These are phyloP conservation scores for Linum lewisii DNA, from an alignment of 345 rosid genomes.

Conservation along the genomic window DNA sequence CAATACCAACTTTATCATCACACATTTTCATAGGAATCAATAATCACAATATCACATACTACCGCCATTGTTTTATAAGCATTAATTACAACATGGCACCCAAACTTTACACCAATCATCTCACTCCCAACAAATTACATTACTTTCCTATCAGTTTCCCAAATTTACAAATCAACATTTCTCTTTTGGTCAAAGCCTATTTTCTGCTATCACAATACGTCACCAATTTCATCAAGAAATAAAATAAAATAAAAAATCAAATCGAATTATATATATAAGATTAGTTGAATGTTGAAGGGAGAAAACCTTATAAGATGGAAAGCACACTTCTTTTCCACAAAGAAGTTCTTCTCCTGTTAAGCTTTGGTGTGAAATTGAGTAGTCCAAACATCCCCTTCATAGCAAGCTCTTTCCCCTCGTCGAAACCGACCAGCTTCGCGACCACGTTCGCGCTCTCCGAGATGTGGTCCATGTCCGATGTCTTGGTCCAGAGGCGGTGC, in stretches of 20 bases:
- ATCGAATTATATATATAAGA: not conserved
- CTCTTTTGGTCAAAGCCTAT: not conserved
- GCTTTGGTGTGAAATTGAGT: constrained; percentile 28
- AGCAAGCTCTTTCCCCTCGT: constrained; percentile 22
- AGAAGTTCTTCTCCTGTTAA: constrained; percentile 12
- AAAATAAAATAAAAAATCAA: no score
- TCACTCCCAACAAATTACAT: not conserved
- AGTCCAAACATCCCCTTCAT: constrained; percentile 37
- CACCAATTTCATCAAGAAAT: not conserved
- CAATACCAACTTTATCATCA: no score
- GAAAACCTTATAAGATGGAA: constrained; percentile 12
- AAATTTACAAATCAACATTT: not conserved
- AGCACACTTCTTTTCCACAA: constrained; percentile 20
- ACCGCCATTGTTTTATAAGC: no score
- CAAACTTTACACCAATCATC: not conserved
- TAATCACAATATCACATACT: no score
- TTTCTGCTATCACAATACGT: not conserved
- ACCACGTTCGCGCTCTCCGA: constrained; percentile 61
- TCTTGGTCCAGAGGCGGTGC: constrained; percentile 52
- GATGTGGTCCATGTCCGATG: constrained; percentile 50
- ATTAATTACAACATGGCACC: no score
- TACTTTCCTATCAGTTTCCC: not conserved
- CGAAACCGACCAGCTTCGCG: constrained; percentile 52
- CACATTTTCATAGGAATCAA: no score
- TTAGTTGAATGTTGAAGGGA: not conserved